These are phyloP conservation scores for Pestalotiopsis sp. DNA, from an alignment of 2,329 filamentous ascomycete genomes.

Conservation along the genomic window DNA sequence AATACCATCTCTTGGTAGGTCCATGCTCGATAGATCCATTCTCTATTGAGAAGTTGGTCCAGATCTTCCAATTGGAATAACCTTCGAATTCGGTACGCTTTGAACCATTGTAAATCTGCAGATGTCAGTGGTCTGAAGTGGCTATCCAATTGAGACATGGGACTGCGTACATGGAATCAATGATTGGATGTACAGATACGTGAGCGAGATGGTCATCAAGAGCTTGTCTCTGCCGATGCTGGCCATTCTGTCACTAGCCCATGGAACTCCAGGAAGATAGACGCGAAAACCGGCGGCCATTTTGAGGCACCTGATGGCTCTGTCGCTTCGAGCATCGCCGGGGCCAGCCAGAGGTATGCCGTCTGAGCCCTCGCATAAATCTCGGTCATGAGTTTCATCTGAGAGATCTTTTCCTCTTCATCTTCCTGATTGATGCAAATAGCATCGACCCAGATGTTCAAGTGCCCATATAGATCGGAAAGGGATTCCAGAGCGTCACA, in stretches of 20 bases:
- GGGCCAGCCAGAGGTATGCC: background rate
- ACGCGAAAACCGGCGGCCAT: background rate
- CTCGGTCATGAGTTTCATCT: constrained; percentile 18
- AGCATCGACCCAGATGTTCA: constrained; percentile 19
- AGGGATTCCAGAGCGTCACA: background rate
- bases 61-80: background rate
- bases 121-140: too few species aligned
- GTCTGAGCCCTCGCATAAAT: constrained; percentile 16
- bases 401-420: constrained; percentile 16
- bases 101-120: background rate
- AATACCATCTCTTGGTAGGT: background rate
- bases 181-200: background rate
- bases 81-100: background rate
- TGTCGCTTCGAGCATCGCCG: background rate
- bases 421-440: constrained; percentile 20
- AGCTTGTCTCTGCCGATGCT: background rate
- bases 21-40: background rate
- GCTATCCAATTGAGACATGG: too few species aligned
- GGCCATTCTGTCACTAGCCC: background rate
- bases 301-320: background rate
- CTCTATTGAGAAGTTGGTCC: background rate
- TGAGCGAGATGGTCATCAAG: background rate
- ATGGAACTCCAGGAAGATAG: background rate
- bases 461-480: background rate
- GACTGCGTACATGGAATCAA: background rate